A percentile compares a stretch with the other conserved stretches of the same genome.
Conservation (phyloP, 169 alveolate species). For the Eimeria necatrix region DNA sequence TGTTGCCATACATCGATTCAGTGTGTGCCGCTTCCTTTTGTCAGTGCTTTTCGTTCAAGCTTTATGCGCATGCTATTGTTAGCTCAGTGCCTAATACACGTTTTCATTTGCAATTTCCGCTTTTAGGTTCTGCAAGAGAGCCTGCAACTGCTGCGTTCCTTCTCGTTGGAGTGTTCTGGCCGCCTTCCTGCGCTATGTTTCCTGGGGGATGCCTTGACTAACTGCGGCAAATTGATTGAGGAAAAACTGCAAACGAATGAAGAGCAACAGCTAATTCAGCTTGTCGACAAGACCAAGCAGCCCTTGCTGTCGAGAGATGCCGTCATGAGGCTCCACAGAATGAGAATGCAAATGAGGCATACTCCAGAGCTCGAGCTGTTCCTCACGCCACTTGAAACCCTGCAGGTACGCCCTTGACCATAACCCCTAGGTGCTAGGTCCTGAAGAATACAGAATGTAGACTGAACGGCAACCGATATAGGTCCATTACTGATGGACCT, state of each 20-base stretch:
- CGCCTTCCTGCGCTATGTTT: conserved; percentile 39
- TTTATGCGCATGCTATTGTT: too few species aligned
- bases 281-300: not conserved
- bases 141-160: conserved; percentile 1
- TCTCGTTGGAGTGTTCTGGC: conserved; percentile 27
- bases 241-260: conserved; percentile 8
- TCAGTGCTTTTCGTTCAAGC: too few species aligned
- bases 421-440: not conserved
- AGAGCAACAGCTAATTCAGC: not conserved
- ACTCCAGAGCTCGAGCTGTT: not conserved
- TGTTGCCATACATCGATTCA: too few species aligned
- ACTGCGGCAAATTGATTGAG: not conserved
- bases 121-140: not conserved
- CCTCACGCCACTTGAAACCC: conserved; percentile 25
- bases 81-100: too few species aligned
- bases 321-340: conserved; percentile 15
- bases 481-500: too few species aligned
- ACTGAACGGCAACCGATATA: too few species aligned
- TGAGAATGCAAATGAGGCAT: conserved; percentile 4
- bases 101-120: too few species aligned
- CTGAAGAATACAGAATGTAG: not conserved
- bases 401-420: not conserved
- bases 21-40: too few species aligned
- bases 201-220: not conserved
- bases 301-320: conserved; percentile 50